Evolutionary conservation across 2,329 filamentous ascomycete species (phyloP), one percentile per base, ranked within the genome.

Genomic region (Grosmannia serpens): DNA sequence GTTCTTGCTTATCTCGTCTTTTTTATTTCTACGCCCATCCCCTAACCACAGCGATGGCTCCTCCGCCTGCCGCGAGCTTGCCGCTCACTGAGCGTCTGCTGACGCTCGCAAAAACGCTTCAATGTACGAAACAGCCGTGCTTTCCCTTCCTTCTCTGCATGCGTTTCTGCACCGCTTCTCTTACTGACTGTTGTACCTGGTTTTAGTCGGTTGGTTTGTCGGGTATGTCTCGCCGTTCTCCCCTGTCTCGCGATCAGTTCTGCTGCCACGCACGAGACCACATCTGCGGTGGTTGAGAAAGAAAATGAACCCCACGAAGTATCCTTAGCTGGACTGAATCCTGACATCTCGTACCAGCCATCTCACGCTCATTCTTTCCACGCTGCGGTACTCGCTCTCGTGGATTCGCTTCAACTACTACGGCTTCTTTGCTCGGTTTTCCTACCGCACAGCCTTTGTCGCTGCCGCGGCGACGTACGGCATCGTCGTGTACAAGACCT

Each of bases 401-500:
- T 95, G 90, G 78, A 74, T 96, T 60, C 87, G 87, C 68, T 88
- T 97, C 80, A 95, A 95, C 80, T 91, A 84, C 72, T 87, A 87
- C 71, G 85, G 85, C 59, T 75, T 82, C 70, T 84, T 84, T 78
- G 91, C 92, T 53, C 80, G 83, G 65, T 85, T 94, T 72, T 87
- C 87, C 59, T 99, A 99, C 77, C 91, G 94, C 67, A 83, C 87
- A 58, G 89, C 91, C 59, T 99, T 99, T 72, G 65, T 96, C 66
- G 86, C 91, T 3, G 94, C 94, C 7, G 90, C 91, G 53, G 83
- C 85, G 55, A 97, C 94, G 13, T 99, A 99, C 73, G 92, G 94
- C 64, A 97, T 99, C 65, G 94, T 99, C 55, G 92, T 99, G 62
- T 97, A 96, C 81, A 99, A 99, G 83, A 91, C 90, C 60, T 89